Conservation (phyloP, 169 alveolate species). For the Prorocentrum cordatum region DNA sequence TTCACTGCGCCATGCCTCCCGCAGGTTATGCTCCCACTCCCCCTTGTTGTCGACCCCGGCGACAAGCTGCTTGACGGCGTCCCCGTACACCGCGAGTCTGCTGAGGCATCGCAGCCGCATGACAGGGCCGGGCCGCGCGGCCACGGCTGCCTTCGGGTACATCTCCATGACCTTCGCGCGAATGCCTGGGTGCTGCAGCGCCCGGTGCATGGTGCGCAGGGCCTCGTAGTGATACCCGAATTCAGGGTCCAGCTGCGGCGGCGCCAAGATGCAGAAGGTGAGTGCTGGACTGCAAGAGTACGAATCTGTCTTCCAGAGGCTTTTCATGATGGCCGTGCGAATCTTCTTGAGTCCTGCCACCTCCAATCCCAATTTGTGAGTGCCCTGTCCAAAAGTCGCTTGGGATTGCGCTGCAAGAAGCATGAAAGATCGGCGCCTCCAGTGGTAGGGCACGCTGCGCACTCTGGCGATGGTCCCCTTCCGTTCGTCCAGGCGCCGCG, state of each 20-base stretch:
- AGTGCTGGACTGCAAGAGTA: neutral
- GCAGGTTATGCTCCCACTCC: too few species aligned
- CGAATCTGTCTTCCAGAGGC: neutral
- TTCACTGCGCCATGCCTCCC: too few species aligned
- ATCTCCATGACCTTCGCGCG: too few species aligned
- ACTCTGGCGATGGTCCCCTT: neutral
- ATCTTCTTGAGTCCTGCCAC: neutral
- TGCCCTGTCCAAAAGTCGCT: neutral
- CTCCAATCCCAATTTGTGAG: neutral
- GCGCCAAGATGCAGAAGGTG: neutral
- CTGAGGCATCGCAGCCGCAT: too few species aligned
- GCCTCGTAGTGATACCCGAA: too few species aligned
- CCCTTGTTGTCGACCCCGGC: too few species aligned
- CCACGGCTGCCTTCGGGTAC: too few species aligned
- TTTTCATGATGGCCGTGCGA: neutral
- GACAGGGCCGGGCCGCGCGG: too few species aligned
- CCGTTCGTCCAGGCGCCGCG: neutral
- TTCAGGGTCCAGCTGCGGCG: slow-evolving; percentile 2
- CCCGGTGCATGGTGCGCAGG: too few species aligned
- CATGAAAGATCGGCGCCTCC: neutral
- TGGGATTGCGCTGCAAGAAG: neutral
- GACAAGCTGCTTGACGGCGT: too few species aligned
- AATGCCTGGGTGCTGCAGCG: too few species aligned
- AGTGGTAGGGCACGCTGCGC: neutral
- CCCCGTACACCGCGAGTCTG: too few species aligned